phyloP scores from a whole-genome alignment of 2,329 filamentous ascomycete species.

The Stagonosporopsis cucurbitacearum region DNA sequence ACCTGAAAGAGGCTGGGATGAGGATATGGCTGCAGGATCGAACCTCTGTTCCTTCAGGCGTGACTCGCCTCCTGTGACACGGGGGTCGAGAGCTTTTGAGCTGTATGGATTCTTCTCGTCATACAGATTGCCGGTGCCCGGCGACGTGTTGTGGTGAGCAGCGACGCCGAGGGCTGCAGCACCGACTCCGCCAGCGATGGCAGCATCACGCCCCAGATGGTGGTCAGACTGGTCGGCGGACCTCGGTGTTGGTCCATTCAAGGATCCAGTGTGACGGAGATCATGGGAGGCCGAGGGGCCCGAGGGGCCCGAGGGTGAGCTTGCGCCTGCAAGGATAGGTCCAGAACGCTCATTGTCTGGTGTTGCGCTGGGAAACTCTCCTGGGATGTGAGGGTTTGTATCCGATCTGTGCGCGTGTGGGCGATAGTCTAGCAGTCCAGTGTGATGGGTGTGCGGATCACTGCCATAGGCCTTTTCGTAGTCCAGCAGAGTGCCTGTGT shows the following conservation, averaged over 20 bases:
- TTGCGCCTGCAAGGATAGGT: slow-evolving; percentile 27
- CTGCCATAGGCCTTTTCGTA: slow-evolving; percentile 16
- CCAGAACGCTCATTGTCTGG: slow-evolving; percentile 35
- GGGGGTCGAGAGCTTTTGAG: slow-evolving; percentile 37
- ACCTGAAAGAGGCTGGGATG: slow-evolving; percentile 16
- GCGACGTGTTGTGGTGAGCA: slow-evolving; percentile 24
- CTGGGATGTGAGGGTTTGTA: slow-evolving; percentile 45
- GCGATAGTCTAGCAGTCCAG: slow-evolving; percentile 12
- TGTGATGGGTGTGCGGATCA: slow-evolving; percentile 13
- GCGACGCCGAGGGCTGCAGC: slow-evolving; percentile 32
- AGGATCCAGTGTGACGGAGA: slow-evolving; percentile 33
- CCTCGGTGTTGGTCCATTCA: slow-evolving; percentile 27
- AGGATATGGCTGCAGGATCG: slow-evolving; percentile 23
- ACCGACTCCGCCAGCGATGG: slow-evolving; percentile 34
- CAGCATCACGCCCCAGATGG: slow-evolving; percentile 36
- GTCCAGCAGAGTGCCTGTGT: slow-evolving; percentile 15
- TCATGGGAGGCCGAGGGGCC: slow-evolving; percentile 21
- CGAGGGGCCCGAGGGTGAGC: slow-evolving; percentile 6
- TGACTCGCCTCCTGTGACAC: slow-evolving; percentile 27
- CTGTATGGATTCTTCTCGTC: slow-evolving; percentile 35
- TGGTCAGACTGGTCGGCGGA: slow-evolving; percentile 26
- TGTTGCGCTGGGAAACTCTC: slow-evolving; percentile 42
- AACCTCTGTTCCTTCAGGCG: slow-evolving; percentile 29
- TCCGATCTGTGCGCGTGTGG: slow-evolving; percentile 40
- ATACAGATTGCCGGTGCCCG: slow-evolving; percentile 20